Conservation (phyloP, 768 basidiomycete genomes). For the Neoboletus brunneissimus region DNA sequence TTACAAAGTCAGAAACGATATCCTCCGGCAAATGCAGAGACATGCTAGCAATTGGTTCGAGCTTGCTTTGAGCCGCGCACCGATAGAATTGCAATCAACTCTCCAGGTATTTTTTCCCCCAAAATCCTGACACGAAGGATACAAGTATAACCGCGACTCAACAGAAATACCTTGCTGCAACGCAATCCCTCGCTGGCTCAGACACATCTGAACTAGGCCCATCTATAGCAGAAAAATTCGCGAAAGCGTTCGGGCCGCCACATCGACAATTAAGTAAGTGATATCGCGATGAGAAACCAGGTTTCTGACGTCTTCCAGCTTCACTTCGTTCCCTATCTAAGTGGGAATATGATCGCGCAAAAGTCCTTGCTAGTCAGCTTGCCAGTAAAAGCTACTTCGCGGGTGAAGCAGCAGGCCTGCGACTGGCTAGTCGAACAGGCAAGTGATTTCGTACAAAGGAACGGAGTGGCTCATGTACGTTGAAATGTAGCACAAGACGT, state of each 20-base stretch:
- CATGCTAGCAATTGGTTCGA: slow-evolving; percentile 85
- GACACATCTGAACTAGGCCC: slow-evolving; percentile 88
- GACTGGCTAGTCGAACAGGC: slow-evolving; percentile 67
- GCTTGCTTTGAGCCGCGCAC: slow-evolving; percentile 81
- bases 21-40: slow-evolving; percentile 69
- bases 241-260: slow-evolving; percentile 73
- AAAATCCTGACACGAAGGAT: neutral
- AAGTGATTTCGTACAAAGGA: slow-evolving; percentile 12
- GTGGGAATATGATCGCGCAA: slow-evolving; percentile 79
- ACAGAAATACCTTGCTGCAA: slow-evolving; percentile 85
- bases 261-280: slow-evolving; percentile 74
- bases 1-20: slow-evolving; percentile 81
- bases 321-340: slow-evolving; percentile 53
- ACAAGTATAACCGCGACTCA: neutral
- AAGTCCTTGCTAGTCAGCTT: slow-evolving; percentile 78
- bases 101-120: slow-evolving; percentile 60
- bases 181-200: slow-evolving; percentile 63
- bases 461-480: neutral
- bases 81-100: slow-evolving; percentile 88
- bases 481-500: slow-evolving; percentile 47
- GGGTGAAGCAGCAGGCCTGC: slow-evolving; percentile 82
- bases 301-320: slow-evolving; percentile 35
- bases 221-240: slow-evolving; percentile 83
- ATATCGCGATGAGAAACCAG: neutral
- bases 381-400: slow-evolving; percentile 88